Evolutionary conservation across 768 basidiomycete genomes (phyloP), one percentile per base, ranked within the genome.

Genomic region (Tulasnella sp.): DNA sequence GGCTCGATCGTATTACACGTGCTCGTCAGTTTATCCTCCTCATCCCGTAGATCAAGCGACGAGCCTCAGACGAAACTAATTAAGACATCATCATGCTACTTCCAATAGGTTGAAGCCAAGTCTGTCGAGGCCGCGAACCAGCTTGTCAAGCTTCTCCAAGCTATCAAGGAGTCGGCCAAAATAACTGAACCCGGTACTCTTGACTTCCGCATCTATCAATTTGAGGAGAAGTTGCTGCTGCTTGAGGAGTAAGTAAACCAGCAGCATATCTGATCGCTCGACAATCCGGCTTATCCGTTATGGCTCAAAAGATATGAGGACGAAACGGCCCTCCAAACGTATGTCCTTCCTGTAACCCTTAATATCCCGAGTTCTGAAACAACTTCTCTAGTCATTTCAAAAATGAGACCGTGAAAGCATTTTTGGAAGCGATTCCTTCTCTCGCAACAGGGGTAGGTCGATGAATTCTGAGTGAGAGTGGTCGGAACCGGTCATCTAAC

Each of bases 81-180:
- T 4, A 22, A 28, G 22, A 7, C 5, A 3, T 9, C 8, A 42
- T 8, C 12, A 9, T 42, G 42, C 3, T 42, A 42, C 8, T 42
- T 42, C 9, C 3, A 50, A n/a, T 42, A 76, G 75, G 16, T 76
- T 31, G 44, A 76, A 76, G 75, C 46, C 31, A 76, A 48, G 75
- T 41, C 40, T 16, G 14, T 48, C 28, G 75, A 76, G 18, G 40
- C 41, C 16, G 24, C 75, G 20, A 48, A 42, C 31, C 44, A 42
- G 44, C 40, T 76, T 9, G 16, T 18, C n/a, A 20, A 48, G 20
- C 18, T 22, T 31, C 44, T 76, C 22, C 44, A 50, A 12, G 75
- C 75, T 20, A 48, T 76, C 75, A 76, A 76, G 44, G 50, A 34
- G 75, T 50, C 44, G 7, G 44, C n/a, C 44, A 34, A 76, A 18